Evolutionary conservation across 371 early-diverging fungal species (phyloP).

Genomic region (Mucor mucedo): DNA sequence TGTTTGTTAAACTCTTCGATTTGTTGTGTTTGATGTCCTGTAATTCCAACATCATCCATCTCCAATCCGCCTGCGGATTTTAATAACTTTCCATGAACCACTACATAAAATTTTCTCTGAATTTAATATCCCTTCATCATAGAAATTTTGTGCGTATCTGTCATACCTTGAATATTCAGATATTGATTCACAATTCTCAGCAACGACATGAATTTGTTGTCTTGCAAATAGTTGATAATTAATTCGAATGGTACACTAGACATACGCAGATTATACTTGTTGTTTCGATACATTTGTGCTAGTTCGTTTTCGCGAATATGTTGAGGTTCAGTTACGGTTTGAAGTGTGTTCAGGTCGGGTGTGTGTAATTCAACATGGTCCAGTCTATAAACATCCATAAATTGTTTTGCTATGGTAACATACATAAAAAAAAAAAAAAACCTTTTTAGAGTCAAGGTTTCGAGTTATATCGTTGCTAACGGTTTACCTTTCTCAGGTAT

Average conservation of each 20-base stretch:
- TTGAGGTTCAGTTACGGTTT: conserved; percentile 69
- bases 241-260: conserved; percentile 90
- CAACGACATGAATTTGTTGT: conserved; percentile 86
- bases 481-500: conserved; percentile 64
- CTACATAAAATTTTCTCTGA: conserved; percentile 12
- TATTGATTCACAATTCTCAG: conserved; percentile 93
- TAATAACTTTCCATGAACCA: conserved; percentile 39
- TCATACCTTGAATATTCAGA: conserved; percentile 79
- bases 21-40: conserved; percentile 79
- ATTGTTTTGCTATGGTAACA: conserved; percentile 42
- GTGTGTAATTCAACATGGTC: conserved; percentile 82
- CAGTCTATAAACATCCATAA: conserved; percentile 74
- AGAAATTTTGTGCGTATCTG: too few relatives aligned
- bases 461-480: background rate
- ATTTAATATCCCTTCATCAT: background rate
- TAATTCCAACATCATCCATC: conserved; percentile 77
- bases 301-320: conserved; percentile 87
- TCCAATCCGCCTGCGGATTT: conserved; percentile 49
- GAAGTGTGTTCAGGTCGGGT: conserved; percentile 67
- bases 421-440: background rate
- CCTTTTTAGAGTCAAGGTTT: background rate
- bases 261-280: conserved; percentile 91
- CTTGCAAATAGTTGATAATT: conserved; percentile 91
- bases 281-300: conserved; percentile 78
- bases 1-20: conserved; percentile 82